Percentiles rank a stretch among this genome's conserved stretches.
phyloP scores from a whole-genome alignment of 2,329 filamentous ascomycete genomes.

The Mariannaea elegans region DNA sequence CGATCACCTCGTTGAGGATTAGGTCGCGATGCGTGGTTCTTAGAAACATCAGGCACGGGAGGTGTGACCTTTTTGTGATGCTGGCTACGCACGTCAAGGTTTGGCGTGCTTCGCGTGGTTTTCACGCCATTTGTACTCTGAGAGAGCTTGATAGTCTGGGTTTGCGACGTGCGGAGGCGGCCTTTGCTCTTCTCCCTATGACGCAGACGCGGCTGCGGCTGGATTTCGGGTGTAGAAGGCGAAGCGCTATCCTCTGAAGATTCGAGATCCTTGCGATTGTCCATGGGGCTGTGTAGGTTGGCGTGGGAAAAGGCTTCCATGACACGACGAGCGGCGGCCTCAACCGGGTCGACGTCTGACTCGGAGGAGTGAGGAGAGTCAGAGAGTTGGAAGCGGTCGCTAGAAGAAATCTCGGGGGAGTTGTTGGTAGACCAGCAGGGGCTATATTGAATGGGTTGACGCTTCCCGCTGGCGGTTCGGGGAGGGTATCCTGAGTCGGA shows the following conservation, averaged over 20 bases:
- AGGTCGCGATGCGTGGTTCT: constrained; percentile 20
- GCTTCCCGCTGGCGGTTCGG: constrained; percentile 20
- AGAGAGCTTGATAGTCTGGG: not conserved
- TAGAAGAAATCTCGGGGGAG: constrained; percentile 29
- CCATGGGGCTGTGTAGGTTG: constrained; percentile 27
- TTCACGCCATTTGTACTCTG: constrained; percentile 8
- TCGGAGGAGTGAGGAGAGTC: constrained; percentile 20
- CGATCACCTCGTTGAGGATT: constrained; percentile 47
- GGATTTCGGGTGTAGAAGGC: constrained; percentile 46
- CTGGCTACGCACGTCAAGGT: constrained; percentile 22
- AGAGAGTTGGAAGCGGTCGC: constrained; percentile 33
- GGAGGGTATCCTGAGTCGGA: constrained; percentile 48
- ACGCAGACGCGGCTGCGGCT: constrained; percentile 50
- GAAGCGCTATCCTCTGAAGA: constrained; percentile 25
- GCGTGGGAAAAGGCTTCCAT: constrained; percentile 44
- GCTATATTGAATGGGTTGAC: constrained; percentile 23
- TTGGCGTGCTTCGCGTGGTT: constrained; percentile 22
- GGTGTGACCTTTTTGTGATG: not conserved
- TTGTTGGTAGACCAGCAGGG: constrained; percentile 34
- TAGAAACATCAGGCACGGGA: constrained; percentile 23
- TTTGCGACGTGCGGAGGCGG: constrained; percentile 13
- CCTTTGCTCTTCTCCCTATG: constrained; percentile 38
- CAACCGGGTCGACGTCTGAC: constrained; percentile 40
- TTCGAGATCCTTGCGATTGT: constrained; percentile 27
- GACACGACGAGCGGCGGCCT: constrained; percentile 44